Evolutionary conservation across 495 filamentous ascomycete genomes (phyloP).

Genomic region (Neurospora tetraspora): DNA sequence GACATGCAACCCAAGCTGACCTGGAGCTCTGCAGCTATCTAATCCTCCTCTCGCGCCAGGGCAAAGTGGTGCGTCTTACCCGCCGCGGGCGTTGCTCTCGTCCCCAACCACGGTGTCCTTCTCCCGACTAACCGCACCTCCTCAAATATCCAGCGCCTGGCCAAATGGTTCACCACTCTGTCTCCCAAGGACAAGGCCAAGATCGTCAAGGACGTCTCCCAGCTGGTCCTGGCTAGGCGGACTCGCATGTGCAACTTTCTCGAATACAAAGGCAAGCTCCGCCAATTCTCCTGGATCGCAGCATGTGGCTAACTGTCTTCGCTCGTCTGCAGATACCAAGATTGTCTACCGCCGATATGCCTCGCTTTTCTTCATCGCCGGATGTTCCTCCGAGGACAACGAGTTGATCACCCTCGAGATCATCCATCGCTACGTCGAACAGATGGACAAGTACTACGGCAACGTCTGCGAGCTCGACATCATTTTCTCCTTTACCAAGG

Average conservation of each 20-base stretch:
- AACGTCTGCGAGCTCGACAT: conserved; percentile 99
- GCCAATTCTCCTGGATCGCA: neutral
- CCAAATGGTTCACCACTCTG: conserved; percentile 99
- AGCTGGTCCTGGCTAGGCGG: conserved; percentile 87
- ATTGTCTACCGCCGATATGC: conserved; percentile 98
- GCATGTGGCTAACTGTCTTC: conserved; percentile 8
- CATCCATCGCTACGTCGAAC: conserved; percentile 97
- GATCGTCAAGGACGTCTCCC: conserved; percentile 98
- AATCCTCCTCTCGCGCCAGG: conserved; percentile 93
- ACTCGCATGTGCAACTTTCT: conserved; percentile 99
- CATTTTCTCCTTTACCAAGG: conserved; percentile 89
- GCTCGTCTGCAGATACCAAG: conserved; percentile 65
- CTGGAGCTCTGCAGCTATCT: conserved; percentile 58
- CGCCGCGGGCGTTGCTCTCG: conserved; percentile 33
- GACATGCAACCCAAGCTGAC: conserved; percentile 3
- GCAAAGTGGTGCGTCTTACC: conserved; percentile 78
- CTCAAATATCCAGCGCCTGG: conserved; percentile 59
- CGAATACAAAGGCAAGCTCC: conserved; percentile 80
- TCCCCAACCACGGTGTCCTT: conserved; percentile 17
- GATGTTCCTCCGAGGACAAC: conserved; percentile 89
- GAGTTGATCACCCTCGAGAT: conserved; percentile 97
- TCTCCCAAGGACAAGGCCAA: conserved; percentile 98
- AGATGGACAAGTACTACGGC: conserved; percentile 99
- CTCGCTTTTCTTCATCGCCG: conserved; percentile 98
- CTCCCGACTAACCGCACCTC: conserved; percentile 24